Evolutionary conservation across 1,139 yeast species (phyloP).

Genomic region (Lodderomyces theae): DNA sequence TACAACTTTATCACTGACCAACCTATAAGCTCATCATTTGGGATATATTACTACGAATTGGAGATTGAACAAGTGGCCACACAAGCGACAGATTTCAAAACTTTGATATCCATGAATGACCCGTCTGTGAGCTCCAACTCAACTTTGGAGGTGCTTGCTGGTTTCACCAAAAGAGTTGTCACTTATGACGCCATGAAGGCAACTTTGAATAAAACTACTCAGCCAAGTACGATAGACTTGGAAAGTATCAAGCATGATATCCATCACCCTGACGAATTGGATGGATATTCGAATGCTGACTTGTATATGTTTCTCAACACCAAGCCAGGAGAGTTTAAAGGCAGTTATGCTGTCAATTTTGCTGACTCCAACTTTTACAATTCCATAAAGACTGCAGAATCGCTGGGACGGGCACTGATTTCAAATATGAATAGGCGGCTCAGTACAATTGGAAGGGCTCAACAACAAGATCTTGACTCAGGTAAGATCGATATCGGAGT

Average conservation of each 20-base stretch:
- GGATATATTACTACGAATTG: conserved; percentile 39
- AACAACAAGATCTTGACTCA: conserved; percentile 26
- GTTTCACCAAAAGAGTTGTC: conserved; percentile 33
- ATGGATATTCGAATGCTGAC: conserved; percentile 16
- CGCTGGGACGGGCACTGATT: conserved; percentile 30
- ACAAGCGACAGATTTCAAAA: conserved; percentile 28
- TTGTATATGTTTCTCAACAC: conserved; percentile 23
- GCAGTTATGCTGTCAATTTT: conserved; percentile 44
- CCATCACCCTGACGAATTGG: conserved; percentile 17
- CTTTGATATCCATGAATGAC: conserved; percentile 36
- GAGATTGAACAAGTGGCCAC: conserved; percentile 34
- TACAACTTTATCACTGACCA: conserved; percentile 38
- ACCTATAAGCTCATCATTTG: conserved; percentile 29
- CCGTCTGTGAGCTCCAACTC: conserved; percentile 33
- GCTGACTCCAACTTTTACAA: conserved; percentile 43
- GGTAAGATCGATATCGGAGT: conserved; percentile 40
- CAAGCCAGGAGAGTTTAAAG: conserved; percentile 40
- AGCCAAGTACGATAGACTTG: conserved; percentile 23
- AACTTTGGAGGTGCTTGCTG: conserved; percentile 34
- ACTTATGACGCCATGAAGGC: conserved; percentile 18
- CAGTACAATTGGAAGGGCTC: conserved; percentile 31
- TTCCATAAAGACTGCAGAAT: conserved; percentile 34
- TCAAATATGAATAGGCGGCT: conserved; percentile 39
- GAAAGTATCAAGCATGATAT: conserved; percentile 31
- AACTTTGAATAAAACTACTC: conserved; percentile 8